These are phyloP conservation scores for Nymphaea colorata DNA, from an alignment of 164 flowering plant genomes.

Conservation along the genomic window DNA sequence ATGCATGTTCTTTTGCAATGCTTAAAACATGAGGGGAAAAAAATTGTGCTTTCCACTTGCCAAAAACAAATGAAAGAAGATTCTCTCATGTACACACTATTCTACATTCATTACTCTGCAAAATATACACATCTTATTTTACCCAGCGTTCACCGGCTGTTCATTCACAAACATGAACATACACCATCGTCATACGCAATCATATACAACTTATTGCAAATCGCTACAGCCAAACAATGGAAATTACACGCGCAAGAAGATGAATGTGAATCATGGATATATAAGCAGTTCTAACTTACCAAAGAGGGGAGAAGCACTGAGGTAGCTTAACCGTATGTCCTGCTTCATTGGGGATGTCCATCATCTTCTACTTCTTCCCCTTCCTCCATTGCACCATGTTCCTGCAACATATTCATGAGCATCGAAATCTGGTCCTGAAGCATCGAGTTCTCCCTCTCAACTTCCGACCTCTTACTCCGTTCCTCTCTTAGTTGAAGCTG, in stretches of 20 bases:
- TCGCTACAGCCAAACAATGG: neutral
- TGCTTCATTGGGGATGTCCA: neutral
- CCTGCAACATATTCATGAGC: slow-evolving; percentile 87
- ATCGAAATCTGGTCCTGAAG: slow-evolving; percentile 60
- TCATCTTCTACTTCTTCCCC: slow-evolving; percentile 8
- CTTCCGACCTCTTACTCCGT: slow-evolving; percentile 59
- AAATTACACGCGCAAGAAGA: neutral
- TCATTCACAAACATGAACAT: neutral
- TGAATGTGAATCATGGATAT: neutral
- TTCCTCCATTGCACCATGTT: slow-evolving; percentile 30
- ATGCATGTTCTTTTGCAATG: no score
- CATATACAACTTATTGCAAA: neutral
- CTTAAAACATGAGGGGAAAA: no score
- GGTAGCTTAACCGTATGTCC: neutral
- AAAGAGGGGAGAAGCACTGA: neutral
- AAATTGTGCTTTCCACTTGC: no score
- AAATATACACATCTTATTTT: neutral
- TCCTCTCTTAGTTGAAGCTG: slow-evolving; percentile 80
- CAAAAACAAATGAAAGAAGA: no score
- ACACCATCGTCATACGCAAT: neutral
- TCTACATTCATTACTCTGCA: neutral
- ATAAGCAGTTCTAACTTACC: neutral
- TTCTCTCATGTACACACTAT: neutral
- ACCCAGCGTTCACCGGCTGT: neutral
- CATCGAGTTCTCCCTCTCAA: slow-evolving; percentile 65